Percentiles rank a stretch among this genome's conserved stretches.
Evolutionary conservation across 202 grass and related monocot genomes (phyloP).

Genomic region (Eragrostis tef): DNA sequence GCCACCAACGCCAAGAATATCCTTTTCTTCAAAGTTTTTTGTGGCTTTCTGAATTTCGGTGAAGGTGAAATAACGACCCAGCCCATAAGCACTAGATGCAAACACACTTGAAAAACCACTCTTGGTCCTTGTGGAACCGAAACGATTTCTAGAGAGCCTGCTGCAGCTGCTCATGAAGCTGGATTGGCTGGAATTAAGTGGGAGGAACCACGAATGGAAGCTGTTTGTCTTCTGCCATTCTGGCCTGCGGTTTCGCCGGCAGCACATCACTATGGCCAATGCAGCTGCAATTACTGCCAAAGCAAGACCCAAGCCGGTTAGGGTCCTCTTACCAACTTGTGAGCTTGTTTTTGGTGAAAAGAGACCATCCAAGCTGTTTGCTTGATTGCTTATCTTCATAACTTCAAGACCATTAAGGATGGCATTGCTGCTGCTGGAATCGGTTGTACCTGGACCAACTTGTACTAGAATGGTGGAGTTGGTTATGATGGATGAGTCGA

Average conservation of each 20-base stretch:
- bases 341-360: conserved; percentile 62
- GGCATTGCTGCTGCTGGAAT: conserved; percentile 55
- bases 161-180: conserved; percentile 81
- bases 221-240: conserved; percentile 74
- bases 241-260: conserved; percentile 50
- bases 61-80: conserved; percentile 78
- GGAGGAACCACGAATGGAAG: conserved; percentile 83
- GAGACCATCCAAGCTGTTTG: conserved; percentile 71
- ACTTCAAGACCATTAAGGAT: conserved; percentile 88
- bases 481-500: conserved; percentile 67
- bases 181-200: conserved; percentile 69
- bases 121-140: conserved; percentile 71
- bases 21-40: conserved; percentile 86
- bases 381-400: conserved; percentile 87
- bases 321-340: conserved; percentile 52
- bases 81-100: conserved; percentile 73
- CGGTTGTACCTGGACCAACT: conserved; percentile 55
- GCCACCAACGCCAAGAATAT: conserved; percentile 70
- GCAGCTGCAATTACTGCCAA: conserved; percentile 56
- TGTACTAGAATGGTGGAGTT: conserved; percentile 70
- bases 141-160: conserved; percentile 70
- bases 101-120: conserved; percentile 72
- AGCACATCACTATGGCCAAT: conserved; percentile 60
- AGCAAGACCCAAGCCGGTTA: conserved; percentile 66
- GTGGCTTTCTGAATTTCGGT: conserved; percentile 80